Base-by-base conservation (phyloP, 106 monocot species). In the Dendrobium nobile region DNA sequence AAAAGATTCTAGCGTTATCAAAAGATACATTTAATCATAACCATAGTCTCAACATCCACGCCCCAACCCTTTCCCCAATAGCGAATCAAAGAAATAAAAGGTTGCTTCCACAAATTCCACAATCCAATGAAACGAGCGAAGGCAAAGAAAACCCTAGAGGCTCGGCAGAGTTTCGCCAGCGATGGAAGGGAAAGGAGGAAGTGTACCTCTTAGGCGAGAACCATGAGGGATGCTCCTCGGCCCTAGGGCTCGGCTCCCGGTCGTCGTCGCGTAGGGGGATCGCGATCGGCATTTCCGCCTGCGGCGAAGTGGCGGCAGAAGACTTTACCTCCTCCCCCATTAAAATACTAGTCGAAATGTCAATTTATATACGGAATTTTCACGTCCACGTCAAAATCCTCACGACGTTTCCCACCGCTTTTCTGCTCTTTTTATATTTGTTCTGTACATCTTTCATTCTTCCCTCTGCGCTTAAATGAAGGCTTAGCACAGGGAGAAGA, bases 191-290 rank as follows among this genome's bases (percentile, higher is more conserved):
- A 47, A 48, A 47, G 27, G 3, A 41, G 20, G 48, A 17, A 11
- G 9, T 16, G 47, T 27, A 76, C 76, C 76, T 24, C 51, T 26
- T 76, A 48, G 76, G 76, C 9, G 76, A 76, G 76, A 76, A 76
- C 76, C 76, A 76, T 18, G 76, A 76, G 41, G 76, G 76, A 22
- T 76, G 48, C 48, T 76, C 76, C 20, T 76, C 47, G 2, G 2
- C 76, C 48, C 76, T 48, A 48, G 13, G 27, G 48, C 76, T 48
- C 51, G 1, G 22, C 47, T 48, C 76, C 47, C 9, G 45, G 5
- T 76, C 76, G 7, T 76, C 76, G 28, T 20, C 74, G 48, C 47
- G 48, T 15, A 76, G 48, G 26, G 76, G 76, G 27, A 15, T 48
- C 47, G 48, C 22, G 48, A 24, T 76, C 48, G 76, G 48, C 76